Percentiles rank a stretch among this genome's conserved stretches.
Evolutionary conservation across 2,329 filamentous ascomycete genomes (phyloP).

Genomic region (Clarireedia sp.): DNA sequence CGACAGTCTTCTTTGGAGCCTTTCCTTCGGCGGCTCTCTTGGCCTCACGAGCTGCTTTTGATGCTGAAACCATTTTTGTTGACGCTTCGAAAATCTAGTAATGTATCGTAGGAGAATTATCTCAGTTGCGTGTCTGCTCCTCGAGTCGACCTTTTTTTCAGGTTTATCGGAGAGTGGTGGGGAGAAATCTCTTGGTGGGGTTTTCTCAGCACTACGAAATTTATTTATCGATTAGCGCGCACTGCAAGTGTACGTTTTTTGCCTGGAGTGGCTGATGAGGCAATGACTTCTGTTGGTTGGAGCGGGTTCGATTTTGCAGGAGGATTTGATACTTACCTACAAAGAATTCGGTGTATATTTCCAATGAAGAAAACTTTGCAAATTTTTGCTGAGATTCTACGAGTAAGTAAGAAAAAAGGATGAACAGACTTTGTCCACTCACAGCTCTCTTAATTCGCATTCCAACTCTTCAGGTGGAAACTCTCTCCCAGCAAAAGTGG

Average conservation of each 20-base stretch:
- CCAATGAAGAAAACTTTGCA: too few species aligned
- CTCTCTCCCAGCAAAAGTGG: neutral
- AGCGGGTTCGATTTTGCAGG: too few species aligned
- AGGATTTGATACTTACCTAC: too few species aligned
- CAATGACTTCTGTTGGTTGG: too few species aligned
- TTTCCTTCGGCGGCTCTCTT: slow-evolving; percentile 67
- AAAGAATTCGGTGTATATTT: too few species aligned
- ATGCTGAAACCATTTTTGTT: slow-evolving; percentile 55
- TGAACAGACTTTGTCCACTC: neutral
- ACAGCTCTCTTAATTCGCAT: neutral
- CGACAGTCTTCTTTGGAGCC: slow-evolving; percentile 68
- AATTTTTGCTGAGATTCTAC: too few species aligned
- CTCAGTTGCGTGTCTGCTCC: neutral
- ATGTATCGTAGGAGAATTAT: slow-evolving; percentile 1
- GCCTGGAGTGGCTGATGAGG: too few species aligned
- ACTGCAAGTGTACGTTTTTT: neutral
- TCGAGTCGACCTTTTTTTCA: slow-evolving; percentile 9
- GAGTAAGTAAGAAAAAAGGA: neutral
- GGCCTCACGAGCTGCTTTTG: slow-evolving; percentile 64
- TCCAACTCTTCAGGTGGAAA: neutral
- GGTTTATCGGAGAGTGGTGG: neutral
- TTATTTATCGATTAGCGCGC: neutral
- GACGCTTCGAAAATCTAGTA: slow-evolving; percentile 11
- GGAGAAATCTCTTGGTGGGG: neutral
- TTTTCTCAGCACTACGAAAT: neutral